phyloP scores from a whole-genome alignment of 2,329 filamentous ascomycete species.

The Coniochaeta sp. region DNA sequence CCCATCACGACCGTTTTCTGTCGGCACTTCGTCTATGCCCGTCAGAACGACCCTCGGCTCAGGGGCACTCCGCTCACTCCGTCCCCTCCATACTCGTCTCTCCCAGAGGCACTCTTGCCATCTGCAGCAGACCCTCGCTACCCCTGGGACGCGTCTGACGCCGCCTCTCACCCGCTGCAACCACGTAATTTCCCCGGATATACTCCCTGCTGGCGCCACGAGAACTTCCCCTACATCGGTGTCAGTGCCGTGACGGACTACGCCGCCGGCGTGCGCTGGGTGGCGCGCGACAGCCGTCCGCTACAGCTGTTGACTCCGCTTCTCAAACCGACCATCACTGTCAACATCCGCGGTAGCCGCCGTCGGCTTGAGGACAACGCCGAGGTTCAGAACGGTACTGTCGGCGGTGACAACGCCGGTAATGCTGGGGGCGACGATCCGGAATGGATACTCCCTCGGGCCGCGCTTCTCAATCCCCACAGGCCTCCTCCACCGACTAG shows the following conservation, averaged over 20 bases:
- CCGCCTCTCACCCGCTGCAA: background rate
- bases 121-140: background rate
- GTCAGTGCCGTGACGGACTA: conserved; percentile 37
- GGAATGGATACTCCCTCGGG: too few relatives aligned
- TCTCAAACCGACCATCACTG: too few relatives aligned
- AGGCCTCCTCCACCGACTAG: too few relatives aligned
- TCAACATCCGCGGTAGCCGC: too few relatives aligned
- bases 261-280: conserved; percentile 35
- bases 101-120: background rate
- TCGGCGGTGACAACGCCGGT: too few relatives aligned
- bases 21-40: conserved; percentile 16
- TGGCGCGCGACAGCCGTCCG: conserved; percentile 39
- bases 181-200: conserved; percentile 19
- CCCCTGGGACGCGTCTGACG: background rate
- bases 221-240: conserved; percentile 44
- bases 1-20: conserved; percentile 31
- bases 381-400: too few relatives aligned
- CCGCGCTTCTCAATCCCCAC: too few relatives aligned
- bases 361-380: too few relatives aligned
- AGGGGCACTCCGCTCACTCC: background rate
- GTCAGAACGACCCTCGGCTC: background rate
- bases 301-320: background rate
- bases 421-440: too few relatives aligned
- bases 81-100: background rate
- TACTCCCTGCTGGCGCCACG: conserved; percentile 47